Base-by-base conservation (phyloP, 2,329 filamentous ascomycete genomes). In the Exophiala viscosa region DNA sequence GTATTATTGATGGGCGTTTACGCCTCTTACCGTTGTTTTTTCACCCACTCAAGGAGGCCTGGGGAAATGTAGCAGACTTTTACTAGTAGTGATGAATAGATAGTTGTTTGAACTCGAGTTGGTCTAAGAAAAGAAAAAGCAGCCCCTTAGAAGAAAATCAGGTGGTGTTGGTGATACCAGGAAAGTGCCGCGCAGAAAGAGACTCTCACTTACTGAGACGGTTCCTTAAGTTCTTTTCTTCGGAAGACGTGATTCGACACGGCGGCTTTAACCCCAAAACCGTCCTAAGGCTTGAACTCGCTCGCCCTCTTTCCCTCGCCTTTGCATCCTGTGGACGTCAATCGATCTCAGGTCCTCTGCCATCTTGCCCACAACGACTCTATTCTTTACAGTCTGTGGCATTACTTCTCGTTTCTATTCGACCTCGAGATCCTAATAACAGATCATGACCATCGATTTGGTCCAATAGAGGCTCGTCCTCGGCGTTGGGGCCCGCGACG, bases 321-420 rank as follows among this genome's bases (percentile, higher is more conserved):
- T 31, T 42, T 23, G 40, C 40, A 42, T 18, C 40, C 40, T 42
- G n/a, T n/a, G 17, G 40, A 42, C 40, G 40, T 42, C 40, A 42
- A 42, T 14, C 40, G 40, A 42, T 17, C 40, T 28, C 15, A 31
- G 28, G 17, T 42, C 18, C 28, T 42, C 18, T n/a, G n/a, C 40
- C 20, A 42, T 42, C 20, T 42, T 42, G 40, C 40, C 40, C 40
- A 42, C 40, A 23, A 31, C 40, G 28, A 20, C 10, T 20, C 18
- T 42, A 42, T 31, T 42, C 40, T 42, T 42, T 23, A n/a, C 17
- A 13, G n/a, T 23, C 28, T 23, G 20, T 23, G 18, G 20, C n/a
- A 18, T 8, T 13, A 4, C n/a, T 28, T 28, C 18, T 42, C 20
- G 17, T 31, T 6, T 23, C 11, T 23, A 31, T 18, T 28, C 40